Conservation (phyloP, 495 filamentous ascomycete species). For the Penicillium taxi region DNA sequence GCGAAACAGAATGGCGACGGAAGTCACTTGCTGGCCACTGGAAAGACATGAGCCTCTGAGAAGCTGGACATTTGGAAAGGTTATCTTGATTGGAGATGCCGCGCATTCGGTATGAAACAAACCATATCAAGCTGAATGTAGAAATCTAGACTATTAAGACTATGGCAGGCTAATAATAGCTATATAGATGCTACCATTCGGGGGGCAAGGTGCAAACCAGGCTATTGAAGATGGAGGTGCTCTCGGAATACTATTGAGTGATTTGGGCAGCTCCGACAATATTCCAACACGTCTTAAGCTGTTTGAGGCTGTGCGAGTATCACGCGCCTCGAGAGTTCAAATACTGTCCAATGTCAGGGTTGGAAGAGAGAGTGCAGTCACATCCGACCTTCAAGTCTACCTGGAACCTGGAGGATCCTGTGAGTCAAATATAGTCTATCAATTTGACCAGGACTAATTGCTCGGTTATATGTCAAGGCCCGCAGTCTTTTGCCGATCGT, state of each 20-base stretch:
- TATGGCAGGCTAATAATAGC: too few relatives aligned
- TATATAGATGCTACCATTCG: constrained; percentile 36
- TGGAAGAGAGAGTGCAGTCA: background rate
- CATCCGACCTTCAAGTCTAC: background rate
- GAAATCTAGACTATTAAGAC: too few relatives aligned
- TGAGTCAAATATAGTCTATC: too few relatives aligned
- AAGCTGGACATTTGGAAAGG: constrained; percentile 30
- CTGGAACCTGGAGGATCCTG: background rate
- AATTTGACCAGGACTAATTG: too few relatives aligned
- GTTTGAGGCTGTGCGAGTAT: background rate
- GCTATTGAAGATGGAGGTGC: constrained; percentile 37
- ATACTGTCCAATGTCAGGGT: constrained; percentile 5
- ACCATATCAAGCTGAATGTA: too few relatives aligned
- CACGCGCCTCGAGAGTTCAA: constrained; percentile 28
- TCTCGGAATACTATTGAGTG: constrained; percentile 23
- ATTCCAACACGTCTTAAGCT: background rate
- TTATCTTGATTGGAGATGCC: constrained; percentile 42
- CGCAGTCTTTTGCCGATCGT: too few relatives aligned
- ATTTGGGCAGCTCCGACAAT: background rate
- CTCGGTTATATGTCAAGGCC: too few relatives aligned
- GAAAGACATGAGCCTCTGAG: constrained; percentile 23
- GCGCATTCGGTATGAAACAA: constrained; percentile 36
- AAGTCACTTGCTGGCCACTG: constrained; percentile 41
- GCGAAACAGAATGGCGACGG: constrained; percentile 21
- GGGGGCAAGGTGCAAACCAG: constrained; percentile 32